These are phyloP conservation scores for Fagopyrum esculentum DNA, from an alignment of 148 eudicot genomes.

Conservation along the genomic window DNA sequence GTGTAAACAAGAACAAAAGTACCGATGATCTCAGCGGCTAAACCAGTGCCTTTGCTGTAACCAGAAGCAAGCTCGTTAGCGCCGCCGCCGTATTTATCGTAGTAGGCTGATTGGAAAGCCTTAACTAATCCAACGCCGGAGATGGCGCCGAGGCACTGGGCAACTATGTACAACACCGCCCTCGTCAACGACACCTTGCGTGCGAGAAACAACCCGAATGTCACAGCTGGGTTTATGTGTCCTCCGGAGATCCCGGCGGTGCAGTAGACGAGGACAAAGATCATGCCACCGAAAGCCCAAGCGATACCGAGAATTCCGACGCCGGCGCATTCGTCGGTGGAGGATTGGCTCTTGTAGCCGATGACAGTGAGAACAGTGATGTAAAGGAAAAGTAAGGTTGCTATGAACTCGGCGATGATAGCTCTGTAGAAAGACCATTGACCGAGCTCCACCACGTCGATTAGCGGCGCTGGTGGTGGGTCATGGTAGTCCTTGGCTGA, in stretches of 20 bases:
- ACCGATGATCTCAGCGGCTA: constrained; percentile 17
- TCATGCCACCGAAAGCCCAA: constrained; percentile 30
- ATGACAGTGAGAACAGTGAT: constrained; percentile 30
- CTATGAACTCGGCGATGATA: constrained; percentile 25
- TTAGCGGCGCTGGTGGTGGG: constrained; percentile 25
- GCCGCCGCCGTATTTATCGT: constrained; percentile 20
- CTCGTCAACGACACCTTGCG: constrained; percentile 25
- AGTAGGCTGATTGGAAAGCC: constrained; percentile 19
- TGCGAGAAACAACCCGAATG: constrained; percentile 26
- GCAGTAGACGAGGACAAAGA: constrained; percentile 25
- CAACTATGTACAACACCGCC: constrained; percentile 26
- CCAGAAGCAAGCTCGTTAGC: constrained; percentile 23
- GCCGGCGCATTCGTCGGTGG: constrained; percentile 24
- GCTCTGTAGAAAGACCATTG: constrained; percentile 31
- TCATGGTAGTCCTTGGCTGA: constrained; percentile 26
- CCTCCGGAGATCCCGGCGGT: constrained; percentile 31
- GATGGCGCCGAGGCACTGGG: constrained; percentile 32
- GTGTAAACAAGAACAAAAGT: constrained; percentile 11
- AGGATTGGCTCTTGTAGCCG: constrained; percentile 26
- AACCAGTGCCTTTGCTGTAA: constrained; percentile 25
- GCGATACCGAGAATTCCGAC: constrained; percentile 35
- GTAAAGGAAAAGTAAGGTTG: constrained; percentile 28
- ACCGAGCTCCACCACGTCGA: constrained; percentile 25
- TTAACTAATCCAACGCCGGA: constrained; percentile 25
- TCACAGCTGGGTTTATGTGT: constrained; percentile 30